Base-by-base conservation (phyloP, 257 asterid species). In the Pogostemon cablin region DNA sequence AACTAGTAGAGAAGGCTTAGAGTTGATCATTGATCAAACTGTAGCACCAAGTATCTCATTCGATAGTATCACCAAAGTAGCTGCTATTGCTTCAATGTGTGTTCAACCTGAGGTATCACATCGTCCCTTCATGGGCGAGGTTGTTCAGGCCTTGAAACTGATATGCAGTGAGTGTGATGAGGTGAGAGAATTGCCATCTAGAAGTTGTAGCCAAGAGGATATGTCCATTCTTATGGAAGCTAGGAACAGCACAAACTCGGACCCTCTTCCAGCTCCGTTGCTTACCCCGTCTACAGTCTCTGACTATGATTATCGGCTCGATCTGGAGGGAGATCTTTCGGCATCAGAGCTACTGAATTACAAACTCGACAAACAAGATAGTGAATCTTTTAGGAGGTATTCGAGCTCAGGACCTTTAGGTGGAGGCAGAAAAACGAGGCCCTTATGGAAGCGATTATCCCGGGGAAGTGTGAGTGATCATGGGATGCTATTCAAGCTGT, bases 91-190 rank as follows among this genome's bases (percentile, higher is more conserved):
- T 37, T 89, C 96, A 0, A 92, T 89, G 98, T 89, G 98, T 11
- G 98, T 91, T 57, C 96, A 91, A 49, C 96, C 97, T 0, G 97
- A 95, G 82, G 98, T 95, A 4, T 89, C 99, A 0, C 84, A 91
- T 80, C 75, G 99, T 53, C 98, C 98, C 4, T 95, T 84, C 76
- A 95, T 95, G 99, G 97, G 99, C 5, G 99, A 95, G 76, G 98
- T 95, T 3, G 93, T 91, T 58, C 99, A 95, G 72, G 99, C 98
- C 8, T 73, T 91, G 64, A 95, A 89, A 74, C 82, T 95, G 43
- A 87, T 95, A 6, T 89, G 90, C 78, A 85, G 81, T 1, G 90
- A 91, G 90, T 82, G 85, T 5, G 88, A 86, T 5, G 85, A 82
- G 56, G 75, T 76, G 4, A 82, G 39, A 56, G 90, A 78, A 52